Evolutionary conservation across 2,329 filamentous ascomycete genomes (phyloP).

Genomic region (Cordyceps tenuipes): DNA sequence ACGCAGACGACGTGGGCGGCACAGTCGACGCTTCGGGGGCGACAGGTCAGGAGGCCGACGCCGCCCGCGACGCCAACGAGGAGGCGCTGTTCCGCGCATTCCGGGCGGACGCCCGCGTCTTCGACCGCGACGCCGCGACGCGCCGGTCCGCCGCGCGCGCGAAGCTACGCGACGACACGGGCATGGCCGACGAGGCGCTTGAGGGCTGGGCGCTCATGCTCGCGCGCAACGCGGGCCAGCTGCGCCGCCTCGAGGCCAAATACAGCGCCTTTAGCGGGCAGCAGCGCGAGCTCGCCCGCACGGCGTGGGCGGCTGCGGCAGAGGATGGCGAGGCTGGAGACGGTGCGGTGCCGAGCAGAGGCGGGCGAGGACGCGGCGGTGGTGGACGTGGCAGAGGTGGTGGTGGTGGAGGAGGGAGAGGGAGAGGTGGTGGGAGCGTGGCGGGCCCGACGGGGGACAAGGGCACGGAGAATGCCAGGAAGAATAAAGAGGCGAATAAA

Average conservation of each 20-base stretch:
- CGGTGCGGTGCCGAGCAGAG: slow-evolving; percentile 27
- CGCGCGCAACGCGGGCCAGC: slow-evolving; percentile 58
- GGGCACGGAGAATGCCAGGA: slow-evolving; percentile 61
- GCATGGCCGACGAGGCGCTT: slow-evolving; percentile 87
- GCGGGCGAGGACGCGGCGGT: slow-evolving; percentile 40
- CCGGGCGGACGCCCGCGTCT: slow-evolving; percentile 54
- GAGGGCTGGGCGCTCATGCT: slow-evolving; percentile 94
- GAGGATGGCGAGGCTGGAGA: slow-evolving; percentile 41
- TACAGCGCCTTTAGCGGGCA: slow-evolving; percentile 54
- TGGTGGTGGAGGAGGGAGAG: slow-evolving; percentile 38
- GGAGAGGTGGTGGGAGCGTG: slow-evolving; percentile 49
- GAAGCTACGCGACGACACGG: slow-evolving; percentile 64
- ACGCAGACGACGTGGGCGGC: slow-evolving; percentile 83
- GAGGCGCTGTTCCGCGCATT: slow-evolving; percentile 66
- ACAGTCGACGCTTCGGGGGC: slow-evolving; percentile 63
- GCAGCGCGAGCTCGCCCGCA: slow-evolving; percentile 57
- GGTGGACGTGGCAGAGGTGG: slow-evolving; percentile 39
- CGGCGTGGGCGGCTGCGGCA: slow-evolving; percentile 57
- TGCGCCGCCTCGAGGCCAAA: slow-evolving; percentile 62
- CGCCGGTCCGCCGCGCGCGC: slow-evolving; percentile 54
- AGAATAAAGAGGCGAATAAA: slow-evolving; percentile 76
- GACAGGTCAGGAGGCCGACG: slow-evolving; percentile 35
- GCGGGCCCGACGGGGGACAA: slow-evolving; percentile 59
- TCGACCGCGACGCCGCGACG: slow-evolving; percentile 63
- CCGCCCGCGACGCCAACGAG: slow-evolving; percentile 49